phyloP scores from a whole-genome alignment of 202 grass and related monocot species.

The Cymbopogon flexuosus region DNA sequence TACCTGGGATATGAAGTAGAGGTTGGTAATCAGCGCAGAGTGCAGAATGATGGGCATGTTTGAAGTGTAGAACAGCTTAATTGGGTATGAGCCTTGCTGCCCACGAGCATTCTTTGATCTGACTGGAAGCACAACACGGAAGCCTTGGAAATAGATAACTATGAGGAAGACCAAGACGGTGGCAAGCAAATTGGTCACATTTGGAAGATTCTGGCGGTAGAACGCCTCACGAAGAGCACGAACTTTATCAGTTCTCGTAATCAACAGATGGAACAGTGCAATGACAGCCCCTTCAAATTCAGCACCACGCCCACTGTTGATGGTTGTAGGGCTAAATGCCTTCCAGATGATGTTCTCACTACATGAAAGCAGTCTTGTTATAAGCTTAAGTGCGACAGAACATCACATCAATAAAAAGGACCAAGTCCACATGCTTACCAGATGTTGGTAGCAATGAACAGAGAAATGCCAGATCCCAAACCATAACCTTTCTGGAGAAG shows the following conservation, averaged over 20 bases:
- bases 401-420: slow-evolving; percentile 4
- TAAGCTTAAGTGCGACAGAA: slow-evolving; percentile 21
- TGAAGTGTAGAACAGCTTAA: slow-evolving; percentile 87
- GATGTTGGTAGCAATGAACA: slow-evolving; percentile 89
- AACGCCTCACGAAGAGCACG: slow-evolving; percentile 75
- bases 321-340: slow-evolving; percentile 87
- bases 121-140: slow-evolving; percentile 80
- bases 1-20: slow-evolving; percentile 93
- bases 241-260: slow-evolving; percentile 80
- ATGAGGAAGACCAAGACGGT: slow-evolving; percentile 84
- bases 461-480: slow-evolving; percentile 88
- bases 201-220: slow-evolving; percentile 88
- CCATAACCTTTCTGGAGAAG: slow-evolving; percentile 95
- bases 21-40: slow-evolving; percentile 75
- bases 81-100: slow-evolving; percentile 84
- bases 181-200: slow-evolving; percentile 84
- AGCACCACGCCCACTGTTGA: slow-evolving; percentile 77
- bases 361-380: slow-evolving; percentile 16
- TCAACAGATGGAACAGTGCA: slow-evolving; percentile 76
- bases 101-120: slow-evolving; percentile 83
- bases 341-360: slow-evolving; percentile 96
- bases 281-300: slow-evolving; percentile 86
- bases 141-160: slow-evolving; percentile 90
- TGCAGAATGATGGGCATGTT: slow-evolving; percentile 95
- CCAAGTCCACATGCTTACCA: slow-evolving; percentile 41